Percentiles rank a stretch among this genome's conserved stretches.
phyloP scores from a whole-genome alignment of 2,329 filamentous ascomycete genomes.

The Colletotrichum zoysiae region DNA sequence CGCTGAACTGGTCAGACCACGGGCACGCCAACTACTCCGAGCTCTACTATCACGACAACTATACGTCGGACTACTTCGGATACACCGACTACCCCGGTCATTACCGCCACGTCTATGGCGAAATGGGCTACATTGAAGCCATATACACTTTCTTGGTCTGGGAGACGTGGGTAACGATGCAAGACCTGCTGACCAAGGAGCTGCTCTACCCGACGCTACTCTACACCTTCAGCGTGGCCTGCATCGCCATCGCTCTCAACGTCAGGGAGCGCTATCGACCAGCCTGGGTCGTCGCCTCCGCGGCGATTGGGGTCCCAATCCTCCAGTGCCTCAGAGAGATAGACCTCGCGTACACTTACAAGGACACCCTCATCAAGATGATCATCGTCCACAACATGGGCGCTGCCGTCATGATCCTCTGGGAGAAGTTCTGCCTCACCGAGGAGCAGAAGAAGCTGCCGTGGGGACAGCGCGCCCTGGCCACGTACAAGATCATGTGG shows the following conservation, averaged over 20 bases:
- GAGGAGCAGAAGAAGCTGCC: constrained; percentile 28
- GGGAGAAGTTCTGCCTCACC: constrained; percentile 31
- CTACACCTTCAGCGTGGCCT: constrained; percentile 21
- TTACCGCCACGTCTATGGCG: background rate
- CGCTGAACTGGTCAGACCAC: background rate
- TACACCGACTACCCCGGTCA: background rate
- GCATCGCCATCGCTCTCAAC: constrained; percentile 25
- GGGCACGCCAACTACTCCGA: background rate
- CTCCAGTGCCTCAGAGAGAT: background rate
- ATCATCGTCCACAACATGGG: constrained; percentile 27
- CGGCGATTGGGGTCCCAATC: background rate
- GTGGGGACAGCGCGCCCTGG: constrained; percentile 4
- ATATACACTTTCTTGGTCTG: background rate
- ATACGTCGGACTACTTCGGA: background rate
- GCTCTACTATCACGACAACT: no score
- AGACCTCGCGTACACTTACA: constrained; percentile 4
- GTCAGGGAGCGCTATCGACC: background rate
- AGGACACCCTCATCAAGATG: constrained; percentile 14
- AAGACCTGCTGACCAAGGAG: background rate
- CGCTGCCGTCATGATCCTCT: constrained; percentile 28
- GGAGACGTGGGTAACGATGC: background rate
- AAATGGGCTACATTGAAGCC: background rate
- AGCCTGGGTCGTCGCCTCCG: background rate
- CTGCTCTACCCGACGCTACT: background rate
- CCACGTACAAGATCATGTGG: constrained; percentile 31